A percentile compares a stretch with the other conserved stretches of the same genome.
Conservation (phyloP, 2,329 filamentous ascomycete genomes). For the Zymoseptoria ardabiliae region DNA sequence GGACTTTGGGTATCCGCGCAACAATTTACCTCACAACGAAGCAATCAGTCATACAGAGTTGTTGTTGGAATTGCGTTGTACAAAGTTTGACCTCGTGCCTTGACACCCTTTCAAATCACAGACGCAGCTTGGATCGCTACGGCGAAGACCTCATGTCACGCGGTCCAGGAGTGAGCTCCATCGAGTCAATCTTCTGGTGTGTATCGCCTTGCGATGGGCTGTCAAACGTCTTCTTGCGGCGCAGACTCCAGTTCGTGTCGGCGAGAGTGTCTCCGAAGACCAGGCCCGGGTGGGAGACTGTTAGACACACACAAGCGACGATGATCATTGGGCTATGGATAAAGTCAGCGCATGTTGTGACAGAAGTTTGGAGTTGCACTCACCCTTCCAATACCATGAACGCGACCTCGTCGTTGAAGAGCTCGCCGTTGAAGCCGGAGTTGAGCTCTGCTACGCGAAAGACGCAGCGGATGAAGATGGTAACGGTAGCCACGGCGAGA, state of each 20-base stretch:
- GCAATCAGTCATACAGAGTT: too few species aligned
- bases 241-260: slow-evolving; percentile 18
- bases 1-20: too few species aligned
- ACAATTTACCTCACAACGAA: too few species aligned
- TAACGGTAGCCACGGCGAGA: slow-evolving; percentile 48
- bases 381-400: slow-evolving; percentile 47
- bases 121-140: too few species aligned
- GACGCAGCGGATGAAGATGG: slow-evolving; percentile 56
- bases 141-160: too few species aligned
- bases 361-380: not conserved
- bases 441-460: slow-evolving; percentile 61
- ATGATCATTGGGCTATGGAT: slow-evolving; percentile 41
- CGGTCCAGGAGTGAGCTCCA: not conserved
- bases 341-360: not conserved
- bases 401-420: slow-evolving; percentile 46
- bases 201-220: not conserved
- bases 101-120: too few species aligned
- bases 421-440: slow-evolving; percentile 53
- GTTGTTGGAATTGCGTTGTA: too few species aligned
- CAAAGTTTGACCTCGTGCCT: too few species aligned
- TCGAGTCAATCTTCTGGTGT: not conserved
- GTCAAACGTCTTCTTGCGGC: not conserved
- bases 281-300: slow-evolving; percentile 42
- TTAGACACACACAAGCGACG: slow-evolving; percentile 39
- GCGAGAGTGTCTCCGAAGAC: slow-evolving; percentile 22